Conservation (phyloP, 805 yeast genomes). For the Tetrapisispora fleetii region DNA sequence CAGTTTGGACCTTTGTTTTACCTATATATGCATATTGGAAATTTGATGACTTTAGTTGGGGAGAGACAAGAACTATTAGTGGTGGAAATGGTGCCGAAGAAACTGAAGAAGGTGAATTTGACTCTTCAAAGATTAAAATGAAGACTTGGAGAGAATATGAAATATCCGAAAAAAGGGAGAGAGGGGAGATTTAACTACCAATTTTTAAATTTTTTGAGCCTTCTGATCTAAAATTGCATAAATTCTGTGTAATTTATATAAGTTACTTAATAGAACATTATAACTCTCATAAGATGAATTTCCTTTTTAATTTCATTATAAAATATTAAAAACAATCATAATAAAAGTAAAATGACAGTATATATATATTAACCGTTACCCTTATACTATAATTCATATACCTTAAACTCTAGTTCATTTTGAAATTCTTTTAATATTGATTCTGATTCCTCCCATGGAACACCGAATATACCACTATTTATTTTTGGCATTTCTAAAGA, state of each 20-base stretch:
- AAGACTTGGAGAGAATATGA: conserved; percentile 94
- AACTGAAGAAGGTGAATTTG: conserved; percentile 76
- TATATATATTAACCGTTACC: background rate
- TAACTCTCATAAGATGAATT: too few relatives aligned
- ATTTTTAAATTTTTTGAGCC: background rate
- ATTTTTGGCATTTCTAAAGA: conserved; percentile 60
- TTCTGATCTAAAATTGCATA: background rate
- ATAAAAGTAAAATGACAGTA: too few relatives aligned
- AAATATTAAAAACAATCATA: background rate
- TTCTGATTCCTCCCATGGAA: conserved; percentile 71
- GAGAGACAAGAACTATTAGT: conserved; percentile 77
- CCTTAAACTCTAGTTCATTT: conserved; percentile 10
- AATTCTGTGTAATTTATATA: background rate
- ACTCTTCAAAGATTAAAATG: conserved; percentile 82
- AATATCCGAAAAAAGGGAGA: conserved; percentile 35
- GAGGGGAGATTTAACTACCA: background rate
- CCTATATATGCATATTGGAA: conserved; percentile 90
- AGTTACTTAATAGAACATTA: too few relatives aligned
- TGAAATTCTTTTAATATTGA: conserved; percentile 30
- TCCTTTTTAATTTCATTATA: too few relatives aligned
- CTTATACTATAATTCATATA: conserved; percentile 23
- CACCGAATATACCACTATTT: conserved; percentile 70
- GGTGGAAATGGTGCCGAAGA: conserved; percentile 44
- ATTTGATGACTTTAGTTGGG: conserved; percentile 95
- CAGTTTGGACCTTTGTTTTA: conserved; percentile 87